Percentiles rank a stretch among this genome's conserved stretches.
Conservation (phyloP, 306 rosid genomes). For the cucumber (Cucumis sativus) region DNA sequence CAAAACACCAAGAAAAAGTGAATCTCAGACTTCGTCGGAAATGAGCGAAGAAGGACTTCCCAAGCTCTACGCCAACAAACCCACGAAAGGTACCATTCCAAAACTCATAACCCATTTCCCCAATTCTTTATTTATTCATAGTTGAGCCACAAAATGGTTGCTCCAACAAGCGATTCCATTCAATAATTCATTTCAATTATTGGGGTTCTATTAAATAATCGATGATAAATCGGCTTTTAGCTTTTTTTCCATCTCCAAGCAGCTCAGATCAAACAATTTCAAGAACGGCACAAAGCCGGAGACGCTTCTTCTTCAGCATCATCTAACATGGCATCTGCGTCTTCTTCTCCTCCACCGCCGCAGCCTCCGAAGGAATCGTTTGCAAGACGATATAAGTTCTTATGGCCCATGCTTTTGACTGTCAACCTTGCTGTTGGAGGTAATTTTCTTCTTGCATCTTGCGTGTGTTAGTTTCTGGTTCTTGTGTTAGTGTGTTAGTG, state of each 20-base stretch:
- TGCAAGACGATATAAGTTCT: conserved; percentile 59
- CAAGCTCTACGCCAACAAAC: conserved; percentile 53
- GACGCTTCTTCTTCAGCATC: conserved; percentile 18
- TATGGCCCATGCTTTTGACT: conserved; percentile 77
- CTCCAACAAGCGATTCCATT: not conserved
- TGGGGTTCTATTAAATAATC: conserved; percentile 7
- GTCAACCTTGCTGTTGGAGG: conserved; percentile 88
- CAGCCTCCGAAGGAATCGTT: conserved; percentile 54
- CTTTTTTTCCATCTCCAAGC: conserved; percentile 1
- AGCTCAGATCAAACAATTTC: conserved; percentile 47
- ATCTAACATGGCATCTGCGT: conserved; percentile 20
- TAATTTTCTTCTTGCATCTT: conserved; percentile 10
- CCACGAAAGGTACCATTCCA: conserved; percentile 41
- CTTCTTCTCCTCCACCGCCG: conserved; percentile 28
- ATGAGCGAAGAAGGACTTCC: conserved; percentile 56
- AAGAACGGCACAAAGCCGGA: conserved; percentile 27
- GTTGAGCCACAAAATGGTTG: not conserved
- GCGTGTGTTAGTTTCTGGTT: not conserved
- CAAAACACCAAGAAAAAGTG: not conserved
- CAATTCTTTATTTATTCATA: not conserved
- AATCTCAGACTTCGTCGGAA: not conserved
- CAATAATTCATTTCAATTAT: conserved; percentile 8
- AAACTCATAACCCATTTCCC: not conserved
- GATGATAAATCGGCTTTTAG: not conserved
- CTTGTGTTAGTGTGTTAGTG: not conserved